Conservation (phyloP, 768 basidiomycete species). For the Hypholoma fasciculare region DNA sequence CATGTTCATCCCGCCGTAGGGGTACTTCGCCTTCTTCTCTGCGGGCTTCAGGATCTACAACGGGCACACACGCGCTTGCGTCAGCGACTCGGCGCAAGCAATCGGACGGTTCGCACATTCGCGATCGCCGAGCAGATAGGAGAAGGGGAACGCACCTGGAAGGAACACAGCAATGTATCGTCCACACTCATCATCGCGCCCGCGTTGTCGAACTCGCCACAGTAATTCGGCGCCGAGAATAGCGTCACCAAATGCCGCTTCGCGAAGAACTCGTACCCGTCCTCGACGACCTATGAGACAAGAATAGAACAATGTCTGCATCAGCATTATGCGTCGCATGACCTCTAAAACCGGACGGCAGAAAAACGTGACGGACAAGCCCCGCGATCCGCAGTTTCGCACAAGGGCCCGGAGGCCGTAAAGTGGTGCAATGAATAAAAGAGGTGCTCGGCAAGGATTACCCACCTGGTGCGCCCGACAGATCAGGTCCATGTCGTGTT, state of each 20-base stretch:
- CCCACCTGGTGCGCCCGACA: constrained; percentile 96
- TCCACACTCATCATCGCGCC: constrained; percentile 99
- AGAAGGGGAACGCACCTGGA: constrained; percentile 66
- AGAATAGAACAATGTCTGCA: constrained; percentile 2
- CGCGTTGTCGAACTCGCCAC: constrained; percentile 97
- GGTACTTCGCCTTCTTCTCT: constrained; percentile 96
- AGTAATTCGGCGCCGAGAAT: constrained; percentile 96
- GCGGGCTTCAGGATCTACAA: constrained; percentile 94
- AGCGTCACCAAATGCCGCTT: constrained; percentile 96
- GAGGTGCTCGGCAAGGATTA: constrained; percentile 5
- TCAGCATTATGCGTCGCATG: constrained; percentile 6
- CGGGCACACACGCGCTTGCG: no score
- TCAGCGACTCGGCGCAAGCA: no score
- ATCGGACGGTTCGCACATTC: no score
- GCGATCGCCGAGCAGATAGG: background rate
- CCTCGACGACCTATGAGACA: constrained; percentile 82
- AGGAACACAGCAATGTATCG: constrained; percentile 94
- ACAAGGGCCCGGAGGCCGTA: background rate
- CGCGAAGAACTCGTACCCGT: constrained; percentile 98
- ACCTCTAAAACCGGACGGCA: background rate
- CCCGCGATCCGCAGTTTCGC: background rate
- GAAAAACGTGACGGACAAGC: background rate
- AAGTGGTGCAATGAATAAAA: background rate
- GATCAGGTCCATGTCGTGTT: constrained; percentile 99
- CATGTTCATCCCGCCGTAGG: constrained; percentile 85